phyloP scores from a whole-genome alignment of 768 basidiomycete species.

The Leucogyrophana mollusca region DNA sequence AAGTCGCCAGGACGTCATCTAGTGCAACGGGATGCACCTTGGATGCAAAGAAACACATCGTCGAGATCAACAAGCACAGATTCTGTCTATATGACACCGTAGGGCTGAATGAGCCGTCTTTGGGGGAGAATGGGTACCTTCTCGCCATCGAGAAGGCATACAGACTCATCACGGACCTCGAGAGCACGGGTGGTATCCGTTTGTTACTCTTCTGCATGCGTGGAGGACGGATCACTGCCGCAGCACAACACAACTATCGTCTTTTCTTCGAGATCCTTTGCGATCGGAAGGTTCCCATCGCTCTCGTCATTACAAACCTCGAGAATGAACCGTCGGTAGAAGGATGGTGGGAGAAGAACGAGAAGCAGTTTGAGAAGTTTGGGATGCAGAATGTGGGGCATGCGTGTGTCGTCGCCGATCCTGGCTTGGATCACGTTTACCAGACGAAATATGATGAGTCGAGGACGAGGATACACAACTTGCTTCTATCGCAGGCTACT shows the following conservation, averaged over 20 bases:
- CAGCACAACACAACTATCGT: constrained; percentile 36
- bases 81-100: constrained; percentile 32
- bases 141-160: constrained; percentile 24
- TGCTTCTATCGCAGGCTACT: not conserved
- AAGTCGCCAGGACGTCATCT: constrained; percentile 26
- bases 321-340: constrained; percentile 33
- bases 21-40: constrained; percentile 37
- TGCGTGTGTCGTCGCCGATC: constrained; percentile 22
- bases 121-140: constrained; percentile 11
- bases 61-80: constrained; percentile 16
- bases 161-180: constrained; percentile 31
- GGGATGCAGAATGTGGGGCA: constrained; percentile 28
- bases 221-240: constrained; percentile 35
- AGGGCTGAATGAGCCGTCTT: constrained; percentile 32
- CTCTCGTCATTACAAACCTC: constrained; percentile 41
- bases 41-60: constrained; percentile 22
- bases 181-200: constrained; percentile 32
- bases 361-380: constrained; percentile 15
- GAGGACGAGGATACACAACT: constrained; percentile 5
- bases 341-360: constrained; percentile 33
- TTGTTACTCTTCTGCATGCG: constrained; percentile 44
- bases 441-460: constrained; percentile 7
- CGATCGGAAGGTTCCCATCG: constrained; percentile 32
- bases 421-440: not conserved
- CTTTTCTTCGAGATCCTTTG: constrained; percentile 42